Conservation (phyloP, 176 grass and related monocot species). For the Raddia guianensis region DNA sequence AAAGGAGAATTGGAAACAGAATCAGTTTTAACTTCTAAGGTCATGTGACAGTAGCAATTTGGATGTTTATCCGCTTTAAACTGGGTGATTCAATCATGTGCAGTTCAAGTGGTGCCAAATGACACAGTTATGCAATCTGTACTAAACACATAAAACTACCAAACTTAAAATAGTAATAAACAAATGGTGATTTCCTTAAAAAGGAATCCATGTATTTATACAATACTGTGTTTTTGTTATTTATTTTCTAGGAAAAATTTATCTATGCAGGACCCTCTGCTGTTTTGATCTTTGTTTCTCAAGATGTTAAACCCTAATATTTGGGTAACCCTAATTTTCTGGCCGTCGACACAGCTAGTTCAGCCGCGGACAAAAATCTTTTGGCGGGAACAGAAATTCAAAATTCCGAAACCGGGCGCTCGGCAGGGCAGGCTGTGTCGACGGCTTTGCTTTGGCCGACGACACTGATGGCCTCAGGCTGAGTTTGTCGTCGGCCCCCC, state of each 20-base stretch:
- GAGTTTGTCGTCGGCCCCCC: too few relatives aligned
- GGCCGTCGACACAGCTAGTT: too few relatives aligned
- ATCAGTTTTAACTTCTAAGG: not conserved
- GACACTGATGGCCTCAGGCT: too few relatives aligned
- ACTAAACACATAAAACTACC: not conserved
- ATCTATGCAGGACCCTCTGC: not conserved
- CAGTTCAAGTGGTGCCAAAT: constrained; percentile 9
- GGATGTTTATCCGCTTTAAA: constrained; percentile 22
- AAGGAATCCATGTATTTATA: not conserved
- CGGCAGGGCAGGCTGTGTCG: too few relatives aligned
- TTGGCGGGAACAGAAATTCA: too few relatives aligned
- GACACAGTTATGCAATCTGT: not conserved
- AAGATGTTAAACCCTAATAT: not conserved
- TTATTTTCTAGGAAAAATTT: not conserved
- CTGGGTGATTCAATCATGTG: not conserved
- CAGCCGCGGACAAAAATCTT: too few relatives aligned
- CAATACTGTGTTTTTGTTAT: not conserved
- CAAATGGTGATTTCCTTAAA: not conserved
- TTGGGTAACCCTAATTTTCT: too few relatives aligned
- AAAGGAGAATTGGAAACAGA: not conserved
- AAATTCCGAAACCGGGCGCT: too few relatives aligned
- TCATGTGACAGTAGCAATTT: constrained; percentile 3
- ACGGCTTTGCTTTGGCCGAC: too few relatives aligned
- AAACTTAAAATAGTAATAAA: not conserved
- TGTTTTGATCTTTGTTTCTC: constrained; percentile 22